These are phyloP conservation scores for Claviceps sp. DNA, from an alignment of 2,329 filamentous ascomycete species.

Conservation along the genomic window DNA sequence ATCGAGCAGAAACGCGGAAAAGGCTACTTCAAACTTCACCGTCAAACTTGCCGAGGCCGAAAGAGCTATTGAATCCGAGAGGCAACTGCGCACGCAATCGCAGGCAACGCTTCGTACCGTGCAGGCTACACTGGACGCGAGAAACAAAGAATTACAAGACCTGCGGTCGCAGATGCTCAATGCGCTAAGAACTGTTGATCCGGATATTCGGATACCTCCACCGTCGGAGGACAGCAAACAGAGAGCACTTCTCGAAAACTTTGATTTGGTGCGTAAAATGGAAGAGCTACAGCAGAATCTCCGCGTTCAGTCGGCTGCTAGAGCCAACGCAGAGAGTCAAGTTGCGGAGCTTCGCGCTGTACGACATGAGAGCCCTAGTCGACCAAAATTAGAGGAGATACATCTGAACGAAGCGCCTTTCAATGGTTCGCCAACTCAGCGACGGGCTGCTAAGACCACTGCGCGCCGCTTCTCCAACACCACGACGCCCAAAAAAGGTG, in stretches of 20 bases:
- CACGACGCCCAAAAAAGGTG: slow-evolving; percentile 64
- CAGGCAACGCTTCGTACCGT: slow-evolving; percentile 74
- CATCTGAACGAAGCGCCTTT: slow-evolving; percentile 67
- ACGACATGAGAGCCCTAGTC: slow-evolving; percentile 56
- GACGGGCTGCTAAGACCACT: slow-evolving; percentile 42
- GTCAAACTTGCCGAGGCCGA: slow-evolving; percentile 82
- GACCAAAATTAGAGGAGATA: slow-evolving; percentile 75
- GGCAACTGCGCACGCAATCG: slow-evolving; percentile 71
- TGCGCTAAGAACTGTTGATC: slow-evolving; percentile 78
- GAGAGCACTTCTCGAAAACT: slow-evolving; percentile 59
- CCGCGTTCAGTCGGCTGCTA: slow-evolving; percentile 68
- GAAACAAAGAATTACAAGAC: slow-evolving; percentile 69
- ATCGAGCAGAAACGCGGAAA: slow-evolving; percentile 78
- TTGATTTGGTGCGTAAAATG: slow-evolving; percentile 74
- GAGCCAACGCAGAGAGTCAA: slow-evolving; percentile 70
- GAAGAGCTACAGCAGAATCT: slow-evolving; percentile 83
- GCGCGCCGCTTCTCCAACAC: slow-evolving; percentile 54
- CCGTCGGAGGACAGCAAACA: slow-evolving; percentile 45
- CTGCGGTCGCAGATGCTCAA: slow-evolving; percentile 67
- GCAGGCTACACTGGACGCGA: slow-evolving; percentile 64
- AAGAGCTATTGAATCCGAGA: slow-evolving; percentile 78
- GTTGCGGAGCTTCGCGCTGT: slow-evolving; percentile 63
- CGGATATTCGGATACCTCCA: slow-evolving; percentile 51
- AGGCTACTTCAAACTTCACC: slow-evolving; percentile 65
- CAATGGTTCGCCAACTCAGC: slow-evolving; percentile 61